phyloP scores from a whole-genome alignment of 1,284 basidiomycete genomes.

The Wolfiporia cocos region DNA sequence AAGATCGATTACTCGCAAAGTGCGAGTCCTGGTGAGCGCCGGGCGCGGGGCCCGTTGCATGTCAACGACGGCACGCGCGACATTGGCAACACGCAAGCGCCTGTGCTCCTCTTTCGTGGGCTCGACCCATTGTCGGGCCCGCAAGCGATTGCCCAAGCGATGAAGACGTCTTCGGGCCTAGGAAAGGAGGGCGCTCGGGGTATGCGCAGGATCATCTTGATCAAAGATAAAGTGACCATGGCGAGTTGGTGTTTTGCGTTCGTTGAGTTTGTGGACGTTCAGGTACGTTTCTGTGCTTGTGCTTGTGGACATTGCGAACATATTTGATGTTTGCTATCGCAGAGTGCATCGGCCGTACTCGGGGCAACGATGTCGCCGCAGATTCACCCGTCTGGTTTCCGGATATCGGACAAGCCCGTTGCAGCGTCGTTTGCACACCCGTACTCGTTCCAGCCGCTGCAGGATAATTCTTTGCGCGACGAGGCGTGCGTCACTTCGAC shows the following conservation, averaged over 20 bases:
- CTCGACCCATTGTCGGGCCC: slow-evolving; percentile 83
- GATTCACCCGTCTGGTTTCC: slow-evolving; percentile 82
- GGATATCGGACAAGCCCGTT: slow-evolving; percentile 80
- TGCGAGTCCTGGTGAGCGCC: slow-evolving; percentile 62
- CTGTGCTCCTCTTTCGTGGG: slow-evolving; percentile 82
- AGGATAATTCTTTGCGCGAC: slow-evolving; percentile 66
- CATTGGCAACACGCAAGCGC: slow-evolving; percentile 78
- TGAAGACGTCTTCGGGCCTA: slow-evolving; percentile 61
- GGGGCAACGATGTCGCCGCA: slow-evolving; percentile 78
- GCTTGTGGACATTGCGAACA: not conserved
- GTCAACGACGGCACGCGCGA: slow-evolving; percentile 90
- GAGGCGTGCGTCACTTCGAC: slow-evolving; percentile 68
- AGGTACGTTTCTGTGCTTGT: slow-evolving; percentile 41
- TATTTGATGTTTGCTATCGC: slow-evolving; percentile 12
- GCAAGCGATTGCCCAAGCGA: slow-evolving; percentile 76
- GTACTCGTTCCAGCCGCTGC: slow-evolving; percentile 76
- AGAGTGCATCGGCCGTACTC: slow-evolving; percentile 71
- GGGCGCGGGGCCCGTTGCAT: slow-evolving; percentile 50
- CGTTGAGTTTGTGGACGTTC: slow-evolving; percentile 80
- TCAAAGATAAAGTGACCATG: slow-evolving; percentile 80
- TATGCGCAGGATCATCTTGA: slow-evolving; percentile 79
- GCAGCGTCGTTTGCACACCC: slow-evolving; percentile 87
- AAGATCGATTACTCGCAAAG: slow-evolving; percentile 90
- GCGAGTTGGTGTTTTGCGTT: slow-evolving; percentile 90
- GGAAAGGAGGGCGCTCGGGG: slow-evolving; percentile 73